These are phyloP conservation scores for Collybia mongolica DNA, from an alignment of 768 basidiomycete genomes.

Conservation along the genomic window DNA sequence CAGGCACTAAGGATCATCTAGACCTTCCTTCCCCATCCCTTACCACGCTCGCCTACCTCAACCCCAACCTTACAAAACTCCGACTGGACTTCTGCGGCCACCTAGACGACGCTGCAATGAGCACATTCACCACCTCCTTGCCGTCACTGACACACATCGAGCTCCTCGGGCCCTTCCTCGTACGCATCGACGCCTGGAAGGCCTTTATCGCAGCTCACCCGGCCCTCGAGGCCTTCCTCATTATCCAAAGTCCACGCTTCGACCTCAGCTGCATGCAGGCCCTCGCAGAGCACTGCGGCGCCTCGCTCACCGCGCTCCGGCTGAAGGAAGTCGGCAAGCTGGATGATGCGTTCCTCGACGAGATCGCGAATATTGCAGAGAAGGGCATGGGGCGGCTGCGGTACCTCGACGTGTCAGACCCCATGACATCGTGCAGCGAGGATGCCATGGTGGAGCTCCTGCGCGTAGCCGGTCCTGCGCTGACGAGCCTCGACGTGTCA, in stretches of 20 bases:
- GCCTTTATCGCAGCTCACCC: conserved; percentile 68
- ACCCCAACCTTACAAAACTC: conserved; percentile 78
- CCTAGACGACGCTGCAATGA: conserved; percentile 61
- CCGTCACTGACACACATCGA: conserved; percentile 68
- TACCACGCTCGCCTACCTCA: conserved; percentile 70
- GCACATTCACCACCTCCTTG: conserved; percentile 60
- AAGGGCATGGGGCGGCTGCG: conserved; percentile 32
- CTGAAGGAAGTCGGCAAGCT: conserved; percentile 78
- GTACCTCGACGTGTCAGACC: conserved; percentile 69
- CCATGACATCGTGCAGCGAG: conserved; percentile 53
- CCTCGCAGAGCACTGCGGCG: conserved; percentile 52
- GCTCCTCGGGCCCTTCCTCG: conserved; percentile 87
- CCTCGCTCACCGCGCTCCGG: conserved; percentile 62
- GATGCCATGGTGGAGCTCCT: conserved; percentile 58
- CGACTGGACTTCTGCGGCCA: conserved; percentile 87
- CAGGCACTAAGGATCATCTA: conserved; percentile 23
- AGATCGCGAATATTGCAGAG: conserved; percentile 46
- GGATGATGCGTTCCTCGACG: conserved; percentile 58
- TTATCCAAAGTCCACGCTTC: conserved; percentile 87
- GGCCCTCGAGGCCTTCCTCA: conserved; percentile 66
- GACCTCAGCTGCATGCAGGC: conserved; percentile 62
- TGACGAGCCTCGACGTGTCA: conserved; percentile 70
- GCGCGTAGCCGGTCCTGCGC: conserved; percentile 44
- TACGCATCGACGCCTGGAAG: conserved; percentile 72
- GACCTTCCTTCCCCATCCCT: conserved; percentile 71